Percentiles rank a stretch among this genome's conserved stretches.
Evolutionary conservation across 306 rosid genomes (phyloP).

Genomic region (Malus domestica): ASM211411v1 NC_041796.1:30463001-30463500

Average conservation of each 20-base stretch:
- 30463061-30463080: background rate
- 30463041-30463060: background rate
- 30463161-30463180: background rate
- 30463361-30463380: no score
- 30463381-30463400: background rate
- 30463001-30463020: background rate
- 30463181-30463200: background rate
- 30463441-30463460: background rate
- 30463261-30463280: no score
- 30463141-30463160: background rate
- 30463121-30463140: background rate
- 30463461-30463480: background rate
- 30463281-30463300: no score
- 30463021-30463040: background rate
- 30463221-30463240: no score
- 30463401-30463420: background rate
- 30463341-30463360: no score
- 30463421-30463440: background rate
- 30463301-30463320: no score
- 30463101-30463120: background rate
- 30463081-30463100: background rate
- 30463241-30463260: no score
- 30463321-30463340: no score
- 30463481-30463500: background rate
- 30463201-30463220: no score